phyloP scores from a whole-genome alignment of 306 rosid species.

The Sechiopsis laciniata region DNA sequence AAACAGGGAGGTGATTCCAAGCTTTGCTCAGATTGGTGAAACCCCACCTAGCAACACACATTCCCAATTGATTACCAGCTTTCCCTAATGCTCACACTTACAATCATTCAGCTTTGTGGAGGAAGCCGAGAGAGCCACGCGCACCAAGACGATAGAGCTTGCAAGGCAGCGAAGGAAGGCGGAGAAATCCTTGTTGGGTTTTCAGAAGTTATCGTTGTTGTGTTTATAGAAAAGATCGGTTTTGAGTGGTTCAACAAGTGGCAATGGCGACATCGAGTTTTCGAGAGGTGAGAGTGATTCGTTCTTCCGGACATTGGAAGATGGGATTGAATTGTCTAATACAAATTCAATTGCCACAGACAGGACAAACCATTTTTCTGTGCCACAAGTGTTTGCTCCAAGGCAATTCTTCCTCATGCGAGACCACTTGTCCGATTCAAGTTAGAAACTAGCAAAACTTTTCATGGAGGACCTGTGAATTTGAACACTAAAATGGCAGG shows the following conservation, averaged over 20 bases:
- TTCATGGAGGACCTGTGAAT: constrained; percentile 54
- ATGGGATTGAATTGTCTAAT: not conserved
- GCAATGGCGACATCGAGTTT: constrained; percentile 27
- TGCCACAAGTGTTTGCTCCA: constrained; percentile 62
- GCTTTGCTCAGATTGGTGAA: constrained; percentile 62
- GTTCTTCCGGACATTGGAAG: constrained; percentile 30
- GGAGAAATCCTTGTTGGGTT: constrained; percentile 65
- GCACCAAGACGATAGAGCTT: constrained; percentile 71
- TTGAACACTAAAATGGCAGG: constrained; percentile 54
- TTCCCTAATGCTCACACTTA: constrained; percentile 75
- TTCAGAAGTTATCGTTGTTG: constrained; percentile 76
- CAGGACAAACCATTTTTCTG: constrained; percentile 38
- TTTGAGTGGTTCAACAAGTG: not conserved
- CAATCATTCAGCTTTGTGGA: constrained; percentile 62
- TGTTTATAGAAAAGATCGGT: constrained; percentile 71
- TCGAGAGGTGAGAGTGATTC: constrained; percentile 33
- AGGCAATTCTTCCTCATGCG: constrained; percentile 38
- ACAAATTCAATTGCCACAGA: constrained; percentile 16
- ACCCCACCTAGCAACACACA: constrained; percentile 52
- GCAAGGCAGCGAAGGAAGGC: constrained; percentile 75
- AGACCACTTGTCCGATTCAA: constrained; percentile 66
- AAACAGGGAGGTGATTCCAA: constrained; percentile 39
- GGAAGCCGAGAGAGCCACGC: constrained; percentile 54
- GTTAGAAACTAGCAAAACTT: constrained; percentile 61
- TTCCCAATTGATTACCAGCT: constrained; percentile 79